Evolutionary conservation across 2,329 filamentous ascomycete genomes (phyloP).

Genomic region (Colletotrichum zoysiae): DNA sequence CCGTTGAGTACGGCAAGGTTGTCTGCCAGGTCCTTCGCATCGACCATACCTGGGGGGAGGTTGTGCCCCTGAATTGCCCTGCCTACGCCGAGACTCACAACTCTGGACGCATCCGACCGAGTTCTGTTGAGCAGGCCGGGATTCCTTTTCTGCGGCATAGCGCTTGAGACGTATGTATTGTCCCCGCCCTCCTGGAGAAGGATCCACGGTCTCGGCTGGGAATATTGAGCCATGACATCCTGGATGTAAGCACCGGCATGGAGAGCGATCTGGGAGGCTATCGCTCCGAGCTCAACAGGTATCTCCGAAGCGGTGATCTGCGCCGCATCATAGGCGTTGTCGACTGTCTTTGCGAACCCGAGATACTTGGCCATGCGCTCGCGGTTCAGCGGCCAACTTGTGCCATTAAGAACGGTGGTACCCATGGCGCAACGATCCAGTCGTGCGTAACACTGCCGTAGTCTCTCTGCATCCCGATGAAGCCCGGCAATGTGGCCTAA

Average conservation of each 20-base stretch:
- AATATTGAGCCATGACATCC: constrained; percentile 34
- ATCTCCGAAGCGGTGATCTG: constrained; percentile 31
- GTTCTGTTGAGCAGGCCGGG: constrained; percentile 18
- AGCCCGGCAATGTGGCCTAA: constrained; percentile 26
- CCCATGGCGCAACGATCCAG: constrained; percentile 36
- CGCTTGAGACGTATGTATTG: constrained; percentile 37
- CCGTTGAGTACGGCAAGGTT: constrained; percentile 30
- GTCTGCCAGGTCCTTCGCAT: constrained; percentile 25
- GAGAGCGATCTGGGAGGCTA: constrained; percentile 25
- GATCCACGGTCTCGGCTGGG: constrained; percentile 35
- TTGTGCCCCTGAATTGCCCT: constrained; percentile 36
- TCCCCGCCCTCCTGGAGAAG: constrained; percentile 31
- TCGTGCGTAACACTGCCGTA: constrained; percentile 27
- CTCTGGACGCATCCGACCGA: constrained; percentile 27
- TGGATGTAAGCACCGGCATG: constrained; percentile 35
- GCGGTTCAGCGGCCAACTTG: constrained; percentile 38
- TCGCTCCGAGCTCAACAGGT: constrained; percentile 29
- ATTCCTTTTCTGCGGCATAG: constrained; percentile 37
- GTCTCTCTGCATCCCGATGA: constrained; percentile 23
- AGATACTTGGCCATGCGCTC: constrained; percentile 36
- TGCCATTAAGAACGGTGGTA: constrained; percentile 34
- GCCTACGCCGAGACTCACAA: constrained; percentile 21
- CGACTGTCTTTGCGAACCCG: constrained; percentile 29
- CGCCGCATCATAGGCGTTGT: constrained; percentile 37
- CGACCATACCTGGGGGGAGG: constrained; percentile 30